These are phyloP conservation scores for Candida multigemmis DNA, from an alignment of 805 yeast genomes.

Conservation along the genomic window DNA sequence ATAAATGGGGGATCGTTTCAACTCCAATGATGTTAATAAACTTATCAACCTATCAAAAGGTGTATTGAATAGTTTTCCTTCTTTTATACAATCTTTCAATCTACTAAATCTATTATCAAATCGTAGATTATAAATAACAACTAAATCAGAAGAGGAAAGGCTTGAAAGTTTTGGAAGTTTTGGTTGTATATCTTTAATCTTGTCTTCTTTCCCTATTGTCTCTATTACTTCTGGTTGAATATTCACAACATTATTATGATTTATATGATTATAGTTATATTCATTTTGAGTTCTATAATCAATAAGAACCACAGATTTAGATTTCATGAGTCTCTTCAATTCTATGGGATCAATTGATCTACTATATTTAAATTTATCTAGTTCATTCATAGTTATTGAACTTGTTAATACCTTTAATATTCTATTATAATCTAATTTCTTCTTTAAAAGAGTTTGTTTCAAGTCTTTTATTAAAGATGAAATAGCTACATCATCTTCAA, in stretches of 20 bases:
- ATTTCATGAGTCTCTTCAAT: too few relatives aligned
- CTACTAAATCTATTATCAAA: slow-evolving; percentile 18
- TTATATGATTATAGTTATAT: slow-evolving; percentile 57
- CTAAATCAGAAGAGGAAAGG: slow-evolving; percentile 32
- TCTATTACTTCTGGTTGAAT: slow-evolving; percentile 57
- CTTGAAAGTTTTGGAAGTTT: too few relatives aligned
- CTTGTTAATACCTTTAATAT: too few relatives aligned
- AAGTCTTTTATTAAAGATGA: slow-evolving; percentile 7
- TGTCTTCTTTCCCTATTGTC: too few relatives aligned
- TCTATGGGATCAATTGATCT: too few relatives aligned
- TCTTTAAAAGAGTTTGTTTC: neutral
- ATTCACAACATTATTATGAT: slow-evolving; percentile 50
- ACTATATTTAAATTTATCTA: slow-evolving; percentile 7
- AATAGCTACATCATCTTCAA: slow-evolving; percentile 9
- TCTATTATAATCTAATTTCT: too few relatives aligned
- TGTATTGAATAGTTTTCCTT: slow-evolving; percentile 38
- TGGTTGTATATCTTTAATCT: too few relatives aligned
- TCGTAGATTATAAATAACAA: slow-evolving; percentile 55
- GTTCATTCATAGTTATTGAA: slow-evolving; percentile 7
- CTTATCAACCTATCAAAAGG: slow-evolving; percentile 45
- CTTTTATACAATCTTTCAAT: slow-evolving; percentile 21
- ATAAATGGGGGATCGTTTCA: slow-evolving; percentile 21
- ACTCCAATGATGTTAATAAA: slow-evolving; percentile 20
- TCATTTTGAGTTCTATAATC: slow-evolving; percentile 61
- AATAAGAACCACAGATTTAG: slow-evolving; percentile 49